phyloP scores from a whole-genome alignment of 1,284 basidiomycete genomes.

The Xerocomus amazonicus region DNA sequence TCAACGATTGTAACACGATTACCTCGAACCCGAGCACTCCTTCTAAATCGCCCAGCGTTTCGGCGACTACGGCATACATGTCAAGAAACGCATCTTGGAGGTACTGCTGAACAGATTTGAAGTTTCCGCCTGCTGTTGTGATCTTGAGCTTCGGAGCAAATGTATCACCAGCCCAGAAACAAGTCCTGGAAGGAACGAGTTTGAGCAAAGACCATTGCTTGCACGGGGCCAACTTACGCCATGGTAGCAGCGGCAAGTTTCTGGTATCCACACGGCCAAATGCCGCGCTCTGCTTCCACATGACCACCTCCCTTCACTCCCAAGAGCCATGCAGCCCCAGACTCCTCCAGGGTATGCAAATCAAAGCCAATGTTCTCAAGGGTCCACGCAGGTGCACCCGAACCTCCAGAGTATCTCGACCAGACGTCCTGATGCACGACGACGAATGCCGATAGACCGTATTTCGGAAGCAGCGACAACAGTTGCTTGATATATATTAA shows the following conservation, averaged over 20 bases:
- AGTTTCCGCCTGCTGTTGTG: slow-evolving; percentile 43
- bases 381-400: slow-evolving; percentile 92
- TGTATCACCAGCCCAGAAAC: slow-evolving; percentile 87
- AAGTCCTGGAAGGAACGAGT: slow-evolving; percentile 44
- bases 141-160: slow-evolving; percentile 76
- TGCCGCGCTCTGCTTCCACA: slow-evolving; percentile 66
- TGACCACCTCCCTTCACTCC: slow-evolving; percentile 76
- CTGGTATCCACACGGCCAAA: slow-evolving; percentile 91
- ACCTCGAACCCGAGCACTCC: slow-evolving; percentile 91
- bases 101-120: slow-evolving; percentile 74
- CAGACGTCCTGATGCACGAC: slow-evolving; percentile 91
- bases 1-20: slow-evolving; percentile 11
- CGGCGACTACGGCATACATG: slow-evolving; percentile 71
- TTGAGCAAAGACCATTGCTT: slow-evolving; percentile 17
- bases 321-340: slow-evolving; percentile 80
- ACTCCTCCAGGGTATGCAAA: slow-evolving; percentile 68
- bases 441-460: slow-evolving; percentile 82
- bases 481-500: slow-evolving; percentile 75
- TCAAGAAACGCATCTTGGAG: slow-evolving; percentile 82
- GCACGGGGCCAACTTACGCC: slow-evolving; percentile 54
- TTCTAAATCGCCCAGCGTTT: slow-evolving; percentile 68
- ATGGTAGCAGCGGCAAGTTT: slow-evolving; percentile 86
- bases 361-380: slow-evolving; percentile 79
- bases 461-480: slow-evolving; percentile 73
- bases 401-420: slow-evolving; percentile 92